Base-by-base conservation (phyloP, 1,284 basidiomycete genomes). In the Melampsora larici-populina region DNA sequence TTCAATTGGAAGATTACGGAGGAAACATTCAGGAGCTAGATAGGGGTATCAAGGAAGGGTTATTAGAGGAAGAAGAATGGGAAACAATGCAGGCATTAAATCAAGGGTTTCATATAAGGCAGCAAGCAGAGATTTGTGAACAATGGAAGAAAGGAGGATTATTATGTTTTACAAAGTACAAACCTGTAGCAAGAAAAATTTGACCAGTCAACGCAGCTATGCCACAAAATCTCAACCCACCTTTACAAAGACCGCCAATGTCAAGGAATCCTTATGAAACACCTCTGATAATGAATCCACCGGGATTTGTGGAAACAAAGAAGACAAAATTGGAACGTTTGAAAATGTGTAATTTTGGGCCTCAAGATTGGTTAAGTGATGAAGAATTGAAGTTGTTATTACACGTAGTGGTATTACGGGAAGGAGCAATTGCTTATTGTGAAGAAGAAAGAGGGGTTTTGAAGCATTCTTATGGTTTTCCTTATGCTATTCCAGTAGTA, bases 121-220 rank as follows among this genome's bases (percentile, higher is more conserved):
- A 49, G 21, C 48, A 49, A 49, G 21, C 21, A 11, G 21, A 49
- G 21, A 11, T 49, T 11, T 21, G 21, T 11, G n/a, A n/a, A n/a
- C n/a, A n/a, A n/a, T n/a, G n/a, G n/a, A n/a, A n/a, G n/a, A n/a
- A n/a, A n/a, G n/a, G 11, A 49, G 21, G 48, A 49, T 49, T 49
- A 11, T 13, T 72, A 21, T 26, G 31, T 40, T 62, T 64, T 17
- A 46, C 46, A 29, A 75, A 75, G 24, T 75, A 66, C 29, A 75
- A 75, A 51, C 64, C 72, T 5, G 72, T 75, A 17, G 17, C 26
- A 2, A 49, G 26, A 33, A 73, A 73, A 26, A 40, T 73, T 15
- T 43, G 29, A 43, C 7, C 9, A 36, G 64, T 66, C 7, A 66
- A 66, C 15, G 24, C 24, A 17, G 24, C 64, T 33, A 66, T 66